These are phyloP conservation scores for Cyclotella choctawhatcheeana DNA, from an alignment of 108 stramenopile genomes.

Conservation along the genomic window DNA sequence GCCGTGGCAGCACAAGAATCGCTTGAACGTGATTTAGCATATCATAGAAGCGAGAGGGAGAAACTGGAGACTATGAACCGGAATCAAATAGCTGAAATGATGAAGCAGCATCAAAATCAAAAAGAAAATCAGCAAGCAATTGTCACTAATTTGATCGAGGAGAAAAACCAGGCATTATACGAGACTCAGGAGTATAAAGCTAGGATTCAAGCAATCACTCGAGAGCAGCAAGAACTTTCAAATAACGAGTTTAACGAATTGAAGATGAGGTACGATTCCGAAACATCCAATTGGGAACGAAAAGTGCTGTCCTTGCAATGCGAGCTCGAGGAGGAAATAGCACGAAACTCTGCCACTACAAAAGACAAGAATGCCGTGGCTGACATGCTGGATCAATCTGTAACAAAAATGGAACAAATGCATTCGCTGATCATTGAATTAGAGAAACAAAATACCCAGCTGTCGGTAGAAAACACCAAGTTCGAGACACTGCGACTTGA, in stretches of 20 bases:
- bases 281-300: background rate
- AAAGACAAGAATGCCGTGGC: conserved; percentile 14
- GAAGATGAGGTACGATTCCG: background rate
- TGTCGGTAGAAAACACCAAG: background rate
- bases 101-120: background rate
- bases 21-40: background rate
- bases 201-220: background rate
- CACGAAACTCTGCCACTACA: background rate
- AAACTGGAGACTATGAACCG: background rate
- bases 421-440: background rate
- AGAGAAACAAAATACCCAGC: background rate
- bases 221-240: background rate
- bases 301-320: background rate
- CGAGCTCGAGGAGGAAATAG: conserved; percentile 11
- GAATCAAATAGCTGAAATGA: background rate
- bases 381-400: conserved; percentile 4
- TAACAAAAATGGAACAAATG: conserved; percentile 13
- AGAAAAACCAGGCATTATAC: background rate
- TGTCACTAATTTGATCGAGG: conserved; percentile 3
- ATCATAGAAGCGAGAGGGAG: background rate
- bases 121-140: conserved; percentile 6
- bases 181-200: background rate
- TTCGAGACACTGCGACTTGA: background rate
- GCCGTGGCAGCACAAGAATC: background rate
- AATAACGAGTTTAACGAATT: background rate